Evolutionary conservation across 1,284 basidiomycete species (phyloP).

Genomic region (Paramarasmius palmivorus): DNA sequence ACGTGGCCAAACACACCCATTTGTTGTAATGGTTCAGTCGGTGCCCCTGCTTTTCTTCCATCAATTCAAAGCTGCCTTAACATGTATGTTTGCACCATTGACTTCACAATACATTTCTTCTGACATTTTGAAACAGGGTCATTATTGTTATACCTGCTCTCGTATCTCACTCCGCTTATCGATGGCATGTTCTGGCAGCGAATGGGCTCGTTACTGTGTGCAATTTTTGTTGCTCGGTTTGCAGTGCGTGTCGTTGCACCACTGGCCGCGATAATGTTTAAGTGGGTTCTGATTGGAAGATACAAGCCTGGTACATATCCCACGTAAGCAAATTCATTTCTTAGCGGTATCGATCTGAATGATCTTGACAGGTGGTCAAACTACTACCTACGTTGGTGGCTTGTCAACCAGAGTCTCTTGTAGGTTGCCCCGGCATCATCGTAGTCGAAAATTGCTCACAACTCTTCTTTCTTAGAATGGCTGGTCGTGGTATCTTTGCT

Average conservation of each 20-base stretch:
- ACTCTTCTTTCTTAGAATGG: constrained; percentile 20
- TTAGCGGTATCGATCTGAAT: neutral
- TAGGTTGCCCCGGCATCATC: constrained; percentile 6
- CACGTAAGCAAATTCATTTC: constrained; percentile 26
- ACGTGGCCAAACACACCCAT: constrained; percentile 36
- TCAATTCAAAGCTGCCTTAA: constrained; percentile 41
- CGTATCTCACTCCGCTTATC: constrained; percentile 28
- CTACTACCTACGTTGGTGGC: constrained; percentile 50
- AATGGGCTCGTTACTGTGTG: constrained; percentile 30
- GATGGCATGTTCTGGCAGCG: constrained; percentile 33
- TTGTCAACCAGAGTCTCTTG: constrained; percentile 42
- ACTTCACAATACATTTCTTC: neutral
- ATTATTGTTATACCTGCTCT: constrained; percentile 31
- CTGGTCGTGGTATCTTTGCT: constrained; percentile 43
- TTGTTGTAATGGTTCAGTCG: constrained; percentile 40
- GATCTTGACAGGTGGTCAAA: constrained; percentile 29
- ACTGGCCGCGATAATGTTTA: constrained; percentile 38
- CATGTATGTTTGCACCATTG: constrained; percentile 28
- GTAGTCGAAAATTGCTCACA: neutral
- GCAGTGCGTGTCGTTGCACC: constrained; percentile 34
- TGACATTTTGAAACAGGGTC: constrained; percentile 22
- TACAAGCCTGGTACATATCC: constrained; percentile 42
- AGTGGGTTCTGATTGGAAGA: constrained; percentile 45
- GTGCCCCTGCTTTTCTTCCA: constrained; percentile 43
- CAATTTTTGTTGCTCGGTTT: constrained; percentile 35